Evolutionary conservation across 108 stramenopile genomes (phyloP).

Genomic region (Chaetoceros muelleri): DNA sequence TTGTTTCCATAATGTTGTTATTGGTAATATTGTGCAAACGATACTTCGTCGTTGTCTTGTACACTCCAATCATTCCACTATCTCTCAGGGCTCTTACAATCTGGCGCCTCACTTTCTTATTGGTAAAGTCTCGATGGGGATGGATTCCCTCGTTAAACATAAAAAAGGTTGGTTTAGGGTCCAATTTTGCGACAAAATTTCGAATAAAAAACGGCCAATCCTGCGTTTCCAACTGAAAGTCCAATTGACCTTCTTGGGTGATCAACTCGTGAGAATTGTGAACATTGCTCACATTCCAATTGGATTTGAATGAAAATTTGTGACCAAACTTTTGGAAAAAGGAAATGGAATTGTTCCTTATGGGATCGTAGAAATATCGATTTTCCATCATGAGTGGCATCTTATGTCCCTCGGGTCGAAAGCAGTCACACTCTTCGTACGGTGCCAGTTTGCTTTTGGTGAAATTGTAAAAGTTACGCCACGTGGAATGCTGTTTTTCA

Average conservation of each 20-base stretch:
- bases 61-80: conserved; percentile 20
- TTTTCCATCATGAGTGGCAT: conserved; percentile 7
- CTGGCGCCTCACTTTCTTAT: conserved; percentile 1
- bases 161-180: conserved; percentile 13
- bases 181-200: conserved; percentile 11
- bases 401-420: conserved; percentile 8
- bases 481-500: conserved; percentile 11
- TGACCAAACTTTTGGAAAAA: conserved; percentile 17
- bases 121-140: conserved; percentile 10
- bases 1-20: no score
- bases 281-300: no score
- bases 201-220: conserved; percentile 11
- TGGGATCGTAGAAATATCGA: conserved; percentile 13
- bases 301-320: no score
- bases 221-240: background rate
- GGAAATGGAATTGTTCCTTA: conserved; percentile 6
- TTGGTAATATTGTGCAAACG: no score
- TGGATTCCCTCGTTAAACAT: conserved; percentile 20
- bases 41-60: conserved; percentile 26
- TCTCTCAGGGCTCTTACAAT: conserved; percentile 6
- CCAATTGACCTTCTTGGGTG: background rate
- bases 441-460: conserved; percentile 18
- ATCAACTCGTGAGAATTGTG: conserved; percentile 10
- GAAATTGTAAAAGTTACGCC: conserved; percentile 23
- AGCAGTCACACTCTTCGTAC: conserved; percentile 25